Base-by-base conservation (phyloP, 169 alveolate genomes). In the Cryptosporidium ubiquitum region DNA sequence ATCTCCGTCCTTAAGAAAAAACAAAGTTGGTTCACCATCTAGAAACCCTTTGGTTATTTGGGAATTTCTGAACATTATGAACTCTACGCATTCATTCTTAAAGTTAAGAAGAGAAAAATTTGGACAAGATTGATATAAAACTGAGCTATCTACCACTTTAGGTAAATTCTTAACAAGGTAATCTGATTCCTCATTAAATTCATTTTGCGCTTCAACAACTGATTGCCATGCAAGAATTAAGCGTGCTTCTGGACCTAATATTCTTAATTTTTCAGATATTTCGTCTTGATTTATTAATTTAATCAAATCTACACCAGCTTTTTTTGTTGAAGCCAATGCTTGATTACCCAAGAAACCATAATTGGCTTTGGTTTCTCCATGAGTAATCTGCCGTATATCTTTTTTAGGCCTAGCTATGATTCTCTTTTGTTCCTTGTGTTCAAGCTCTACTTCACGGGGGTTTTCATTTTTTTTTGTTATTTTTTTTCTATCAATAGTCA, bases 201-300 rank as follows among this genome's bases (percentile, higher is more conserved):
- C 42, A 16, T 39, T 61, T 61, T 79, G 58, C 20, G 89, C 89
- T 42, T 79, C 89, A 61, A 79, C 73, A 20, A 79, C 89, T 26
- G 89, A 58, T 40, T 79, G 89, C 89, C 89, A 79, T 60, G 89
- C 73, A 10, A 79, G 66, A 40, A 79, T 18, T 29, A 79, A 42
- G 10, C 58, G 89, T 9, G 79, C 75, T 33, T 79, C 89, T n/a
- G 71, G 74, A 18, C 89, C 89, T 44, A 79, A 35, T 9, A 60
- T 31, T 29, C 64, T 66, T 37, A 79, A 9, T 64, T 61, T 37
- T 42, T 64, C 89, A 23, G 74, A 79, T 14, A 79, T 14, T 1
- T 79, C 74, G n/a, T 40, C 52, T 40, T 64, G 66, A 18, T 58
- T 61, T 39, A 64, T 64, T 33, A 79, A 61, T 33, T 79, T 37